A percentile compares a stretch with the other conserved stretches of the same genome.
Conservation (phyloP, 805 yeast species). For the Candida nanaspora region DNA sequence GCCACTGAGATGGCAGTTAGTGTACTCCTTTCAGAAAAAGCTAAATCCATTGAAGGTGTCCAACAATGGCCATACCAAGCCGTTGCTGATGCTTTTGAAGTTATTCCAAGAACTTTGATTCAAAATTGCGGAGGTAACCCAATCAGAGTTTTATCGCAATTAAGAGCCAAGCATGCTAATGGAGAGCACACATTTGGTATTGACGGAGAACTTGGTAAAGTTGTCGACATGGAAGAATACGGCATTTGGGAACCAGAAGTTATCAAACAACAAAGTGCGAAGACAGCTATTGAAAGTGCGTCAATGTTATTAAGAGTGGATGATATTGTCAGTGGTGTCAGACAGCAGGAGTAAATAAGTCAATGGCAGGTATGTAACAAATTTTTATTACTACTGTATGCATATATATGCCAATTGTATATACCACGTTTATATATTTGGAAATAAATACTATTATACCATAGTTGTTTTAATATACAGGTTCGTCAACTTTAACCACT, state of each 20-base stretch:
- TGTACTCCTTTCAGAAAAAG: constrained; percentile 81
- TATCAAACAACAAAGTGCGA: constrained; percentile 91
- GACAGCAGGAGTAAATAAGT: constrained; percentile 10
- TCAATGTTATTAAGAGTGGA: constrained; percentile 91
- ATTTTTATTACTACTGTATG: too few species aligned
- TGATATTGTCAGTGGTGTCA: constrained; percentile 92
- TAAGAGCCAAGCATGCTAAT: constrained; percentile 94
- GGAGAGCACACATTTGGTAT: constrained; percentile 84
- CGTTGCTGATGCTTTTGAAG: constrained; percentile 97
- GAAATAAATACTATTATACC: too few species aligned
- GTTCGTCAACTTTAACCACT: too few species aligned
- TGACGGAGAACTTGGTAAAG: constrained; percentile 90
- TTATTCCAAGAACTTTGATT: constrained; percentile 92
- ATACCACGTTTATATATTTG: too few species aligned
- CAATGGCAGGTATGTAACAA: too few species aligned
- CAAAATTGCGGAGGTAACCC: constrained; percentile 99
- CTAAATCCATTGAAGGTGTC: constrained; percentile 88
- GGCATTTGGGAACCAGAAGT: constrained; percentile 99
- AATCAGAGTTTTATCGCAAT: constrained; percentile 77
- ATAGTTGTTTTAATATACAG: too few species aligned
- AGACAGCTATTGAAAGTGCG: constrained; percentile 98
- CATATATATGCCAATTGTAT: too few species aligned
- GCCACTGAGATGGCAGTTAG: constrained; percentile 99
- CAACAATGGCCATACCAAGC: constrained; percentile 99
- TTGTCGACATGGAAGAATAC: constrained; percentile 91